phyloP scores from a whole-genome alignment of 768 basidiomycete species.

The Vishniacozyma victoriae region DNA sequence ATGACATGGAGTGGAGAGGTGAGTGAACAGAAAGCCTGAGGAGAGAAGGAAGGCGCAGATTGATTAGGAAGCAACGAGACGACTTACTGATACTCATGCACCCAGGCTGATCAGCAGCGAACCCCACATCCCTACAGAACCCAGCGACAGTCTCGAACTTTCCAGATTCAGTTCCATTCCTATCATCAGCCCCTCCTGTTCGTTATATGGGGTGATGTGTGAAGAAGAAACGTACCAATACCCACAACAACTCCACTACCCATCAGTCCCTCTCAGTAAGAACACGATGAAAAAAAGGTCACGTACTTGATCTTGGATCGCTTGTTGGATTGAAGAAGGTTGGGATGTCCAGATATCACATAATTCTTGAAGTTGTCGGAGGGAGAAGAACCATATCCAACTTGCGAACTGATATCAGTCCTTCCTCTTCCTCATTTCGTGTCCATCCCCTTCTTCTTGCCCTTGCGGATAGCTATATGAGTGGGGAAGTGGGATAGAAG shows the following conservation, averaged over 20 bases:
- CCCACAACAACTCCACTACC: no score
- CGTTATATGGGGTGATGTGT: background rate
- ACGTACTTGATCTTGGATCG: constrained; percentile 68
- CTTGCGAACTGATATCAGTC: constrained; percentile 53
- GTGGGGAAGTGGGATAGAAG: background rate
- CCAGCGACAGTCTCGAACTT: constrained; percentile 50
- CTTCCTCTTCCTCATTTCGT: no score
- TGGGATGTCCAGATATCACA: constrained; percentile 53
- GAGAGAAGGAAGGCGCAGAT: background rate
- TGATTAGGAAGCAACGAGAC: no score
- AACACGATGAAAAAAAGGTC: constrained; percentile 51
- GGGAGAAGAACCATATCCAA: constrained; percentile 74
- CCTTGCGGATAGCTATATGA: no score
- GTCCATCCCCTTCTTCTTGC: no score
- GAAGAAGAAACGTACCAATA: constrained; percentile 49
- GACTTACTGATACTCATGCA: constrained; percentile 31
- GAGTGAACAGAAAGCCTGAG: background rate
- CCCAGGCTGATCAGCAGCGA: constrained; percentile 45
- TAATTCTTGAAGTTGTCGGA: constrained; percentile 66
- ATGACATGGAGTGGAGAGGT: background rate
- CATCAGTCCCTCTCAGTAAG: no score
- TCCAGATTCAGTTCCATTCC: constrained; percentile 56
- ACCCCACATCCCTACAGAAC: constrained; percentile 69
- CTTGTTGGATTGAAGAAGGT: constrained; percentile 51
- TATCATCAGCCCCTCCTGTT: background rate